phyloP scores from a whole-genome alignment of 2,329 filamentous ascomycete genomes.

The Phoma sp. region DNA sequence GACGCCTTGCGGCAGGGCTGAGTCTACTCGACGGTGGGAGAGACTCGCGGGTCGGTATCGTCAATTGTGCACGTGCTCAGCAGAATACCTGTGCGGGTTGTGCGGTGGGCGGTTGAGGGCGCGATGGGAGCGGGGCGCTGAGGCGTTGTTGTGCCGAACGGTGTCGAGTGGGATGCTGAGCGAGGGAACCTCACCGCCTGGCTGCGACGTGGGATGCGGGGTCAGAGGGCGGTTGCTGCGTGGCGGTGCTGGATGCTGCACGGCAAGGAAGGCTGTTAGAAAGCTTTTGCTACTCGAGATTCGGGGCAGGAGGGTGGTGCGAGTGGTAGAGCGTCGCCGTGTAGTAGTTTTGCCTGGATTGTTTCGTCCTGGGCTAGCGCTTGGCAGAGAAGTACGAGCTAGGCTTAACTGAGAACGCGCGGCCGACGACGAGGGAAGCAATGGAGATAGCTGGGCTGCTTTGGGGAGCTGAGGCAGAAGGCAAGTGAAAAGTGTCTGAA shows the following conservation, averaged over 20 bases:
- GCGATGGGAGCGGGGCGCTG: conserved; percentile 38
- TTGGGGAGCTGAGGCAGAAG: conserved; percentile 2
- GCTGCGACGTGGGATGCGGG: conserved; percentile 27
- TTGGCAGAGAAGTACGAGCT: conserved; percentile 27
- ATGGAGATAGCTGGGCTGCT: not conserved
- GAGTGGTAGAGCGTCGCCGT: conserved; percentile 38
- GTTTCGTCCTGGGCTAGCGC: conserved; percentile 29
- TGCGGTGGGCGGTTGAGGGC: conserved; percentile 39
- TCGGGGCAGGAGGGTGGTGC: conserved; percentile 34
- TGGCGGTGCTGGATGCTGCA: conserved; percentile 30
- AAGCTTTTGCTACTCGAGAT: conserved; percentile 24
- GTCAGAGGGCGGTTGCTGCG: conserved; percentile 19
- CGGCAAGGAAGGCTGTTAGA: conserved; percentile 30
- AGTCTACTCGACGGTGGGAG: conserved; percentile 45
- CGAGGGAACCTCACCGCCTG: conserved; percentile 48
- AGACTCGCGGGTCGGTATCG: conserved; percentile 29
- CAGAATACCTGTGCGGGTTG: conserved; percentile 40
- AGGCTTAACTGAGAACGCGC: conserved; percentile 28
- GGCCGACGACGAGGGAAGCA: conserved; percentile 22
- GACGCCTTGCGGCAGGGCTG: conserved; percentile 43
- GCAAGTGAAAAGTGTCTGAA: conserved; percentile 1
- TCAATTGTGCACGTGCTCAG: conserved; percentile 39
- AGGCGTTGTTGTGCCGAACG: conserved; percentile 47
- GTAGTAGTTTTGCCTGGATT: conserved; percentile 34
- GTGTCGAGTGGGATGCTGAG: conserved; percentile 46